Conservation (phyloP, 2,329 filamentous ascomycete genomes). For the Aaosphaeria arxii region DNA sequence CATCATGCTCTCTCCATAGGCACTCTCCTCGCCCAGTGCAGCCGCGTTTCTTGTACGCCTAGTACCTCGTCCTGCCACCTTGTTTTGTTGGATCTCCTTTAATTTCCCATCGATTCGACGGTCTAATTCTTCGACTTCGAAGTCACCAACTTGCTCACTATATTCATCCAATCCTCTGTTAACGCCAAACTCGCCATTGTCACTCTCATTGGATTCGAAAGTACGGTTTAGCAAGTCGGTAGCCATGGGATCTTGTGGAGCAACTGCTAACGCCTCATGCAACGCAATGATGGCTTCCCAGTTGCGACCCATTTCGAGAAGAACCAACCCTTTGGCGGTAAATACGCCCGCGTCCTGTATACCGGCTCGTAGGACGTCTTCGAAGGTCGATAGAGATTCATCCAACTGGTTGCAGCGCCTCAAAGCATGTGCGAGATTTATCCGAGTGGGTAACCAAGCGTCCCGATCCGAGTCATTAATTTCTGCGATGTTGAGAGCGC, state of each 20-base stretch:
- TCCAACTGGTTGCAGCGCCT: conserved; percentile 67
- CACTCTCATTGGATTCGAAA: conserved; percentile 43
- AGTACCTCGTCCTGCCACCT: conserved; percentile 54
- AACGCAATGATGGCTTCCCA: conserved; percentile 78
- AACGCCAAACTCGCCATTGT: conserved; percentile 7
- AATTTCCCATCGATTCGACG: conserved; percentile 51
- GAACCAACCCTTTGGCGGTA: conserved; percentile 76
- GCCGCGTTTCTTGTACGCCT: conserved; percentile 44
- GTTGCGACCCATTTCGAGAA: conserved; percentile 71
- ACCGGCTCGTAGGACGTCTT: conserved; percentile 79
- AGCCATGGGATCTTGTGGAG: conserved; percentile 76
- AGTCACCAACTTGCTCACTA: conserved; percentile 1
- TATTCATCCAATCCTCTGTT: conserved; percentile 1
- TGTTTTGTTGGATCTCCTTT: conserved; percentile 44
- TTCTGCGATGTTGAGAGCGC: conserved; percentile 72
- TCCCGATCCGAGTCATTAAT: conserved; percentile 79
- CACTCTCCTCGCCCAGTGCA: conserved; percentile 39
- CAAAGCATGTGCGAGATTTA: conserved; percentile 86
- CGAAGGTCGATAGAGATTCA: conserved; percentile 75
- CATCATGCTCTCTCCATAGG: conserved; percentile 50
- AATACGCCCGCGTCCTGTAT: conserved; percentile 78
- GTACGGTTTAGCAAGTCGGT: conserved; percentile 75
- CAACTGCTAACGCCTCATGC: conserved; percentile 79
- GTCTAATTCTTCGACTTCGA: conserved; percentile 53
- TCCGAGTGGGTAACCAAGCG: conserved; percentile 79